Evolutionary conservation across 192 early-diverging fungal species (phyloP).

Genomic region (Kappamyces sp.): DNA sequence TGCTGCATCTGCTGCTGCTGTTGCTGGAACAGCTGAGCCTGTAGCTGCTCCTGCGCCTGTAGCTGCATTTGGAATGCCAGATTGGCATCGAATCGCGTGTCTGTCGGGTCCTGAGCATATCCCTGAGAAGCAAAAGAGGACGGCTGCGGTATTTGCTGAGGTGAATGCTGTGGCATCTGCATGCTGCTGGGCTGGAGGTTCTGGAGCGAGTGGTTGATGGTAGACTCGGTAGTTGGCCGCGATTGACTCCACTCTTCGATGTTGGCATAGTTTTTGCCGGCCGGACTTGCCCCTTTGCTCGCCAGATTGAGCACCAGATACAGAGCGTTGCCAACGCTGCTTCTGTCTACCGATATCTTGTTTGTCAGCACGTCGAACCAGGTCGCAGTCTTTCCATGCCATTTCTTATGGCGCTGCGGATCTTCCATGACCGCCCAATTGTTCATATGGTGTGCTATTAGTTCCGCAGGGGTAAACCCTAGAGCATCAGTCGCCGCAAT

Average conservation of each 20-base stretch:
- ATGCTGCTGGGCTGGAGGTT: slow-evolving; percentile 27
- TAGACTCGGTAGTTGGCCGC: slow-evolving; percentile 7
- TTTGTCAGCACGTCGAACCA: slow-evolving; percentile 53
- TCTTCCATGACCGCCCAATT: slow-evolving; percentile 48
- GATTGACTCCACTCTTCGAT: slow-evolving; percentile 21
- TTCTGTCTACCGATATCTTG: slow-evolving; percentile 51
- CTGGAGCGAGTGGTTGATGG: slow-evolving; percentile 24
- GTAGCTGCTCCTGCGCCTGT: slow-evolving; percentile 28
- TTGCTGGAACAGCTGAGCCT: slow-evolving; percentile 20
- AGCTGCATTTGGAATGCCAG: slow-evolving; percentile 20
- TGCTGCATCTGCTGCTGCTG: slow-evolving; percentile 25
- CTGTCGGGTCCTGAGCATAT: too few relatives aligned
- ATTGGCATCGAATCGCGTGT: too few relatives aligned
- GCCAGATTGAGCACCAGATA: slow-evolving; percentile 47
- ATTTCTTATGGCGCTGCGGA: slow-evolving; percentile 34
- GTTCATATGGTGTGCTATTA: slow-evolving; percentile 35
- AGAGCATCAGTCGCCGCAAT: too few relatives aligned
- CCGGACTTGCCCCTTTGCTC: slow-evolving; percentile 28
- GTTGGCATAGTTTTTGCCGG: slow-evolving; percentile 39
- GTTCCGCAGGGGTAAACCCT: slow-evolving; percentile 41
- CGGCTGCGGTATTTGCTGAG: slow-evolving; percentile 25
- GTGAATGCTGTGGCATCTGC: slow-evolving; percentile 15
- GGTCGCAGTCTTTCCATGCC: slow-evolving; percentile 49
- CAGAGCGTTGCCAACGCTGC: slow-evolving; percentile 46
- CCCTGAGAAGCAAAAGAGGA: slow-evolving; percentile 30